Percentiles rank a stretch among this genome's conserved stretches.
phyloP scores from a whole-genome alignment of 1,284 basidiomycete genomes.

The Cryptococcus wingfieldii region DNA sequence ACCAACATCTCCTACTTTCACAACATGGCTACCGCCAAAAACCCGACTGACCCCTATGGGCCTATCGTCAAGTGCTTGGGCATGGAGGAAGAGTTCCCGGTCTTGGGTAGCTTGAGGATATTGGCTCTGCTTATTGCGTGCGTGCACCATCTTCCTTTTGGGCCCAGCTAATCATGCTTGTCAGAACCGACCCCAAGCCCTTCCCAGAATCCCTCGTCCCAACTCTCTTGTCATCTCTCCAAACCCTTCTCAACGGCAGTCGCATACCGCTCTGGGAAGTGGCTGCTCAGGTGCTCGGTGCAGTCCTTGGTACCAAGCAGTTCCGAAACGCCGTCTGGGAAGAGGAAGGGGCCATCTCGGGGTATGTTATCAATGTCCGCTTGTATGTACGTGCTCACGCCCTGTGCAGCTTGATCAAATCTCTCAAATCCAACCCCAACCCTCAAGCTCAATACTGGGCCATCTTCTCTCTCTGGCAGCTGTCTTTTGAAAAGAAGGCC shows the following conservation, averaged over 20 bases:
- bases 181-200: constrained; percentile 48
- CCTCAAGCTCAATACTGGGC: constrained; percentile 97
- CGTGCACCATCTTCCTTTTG: constrained; percentile 12
- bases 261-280: constrained; percentile 68
- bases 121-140: constrained; percentile 78
- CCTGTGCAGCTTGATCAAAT: constrained; percentile 63
- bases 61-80: constrained; percentile 81
- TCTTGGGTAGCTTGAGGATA: constrained; percentile 83
- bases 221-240: constrained; percentile 64
- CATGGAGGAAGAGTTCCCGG: constrained; percentile 86
- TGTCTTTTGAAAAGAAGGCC: constrained; percentile 82
- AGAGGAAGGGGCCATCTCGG: constrained; percentile 45
- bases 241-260: constrained; percentile 60
- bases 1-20: constrained; percentile 61
- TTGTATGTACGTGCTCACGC: not conserved
- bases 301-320: constrained; percentile 73
- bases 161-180: not conserved
- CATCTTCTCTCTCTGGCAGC: constrained; percentile 85
- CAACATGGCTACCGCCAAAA: constrained; percentile 39
- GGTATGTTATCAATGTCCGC: constrained; percentile 24
- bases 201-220: constrained; percentile 57
- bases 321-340: constrained; percentile 59
- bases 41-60: constrained; percentile 76
- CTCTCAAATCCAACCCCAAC: constrained; percentile 61
- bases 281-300: constrained; percentile 82